Evolutionary conservation across 2,329 filamentous ascomycete genomes (phyloP).

Genomic region (Chaetomiaceae sp.): DNA sequence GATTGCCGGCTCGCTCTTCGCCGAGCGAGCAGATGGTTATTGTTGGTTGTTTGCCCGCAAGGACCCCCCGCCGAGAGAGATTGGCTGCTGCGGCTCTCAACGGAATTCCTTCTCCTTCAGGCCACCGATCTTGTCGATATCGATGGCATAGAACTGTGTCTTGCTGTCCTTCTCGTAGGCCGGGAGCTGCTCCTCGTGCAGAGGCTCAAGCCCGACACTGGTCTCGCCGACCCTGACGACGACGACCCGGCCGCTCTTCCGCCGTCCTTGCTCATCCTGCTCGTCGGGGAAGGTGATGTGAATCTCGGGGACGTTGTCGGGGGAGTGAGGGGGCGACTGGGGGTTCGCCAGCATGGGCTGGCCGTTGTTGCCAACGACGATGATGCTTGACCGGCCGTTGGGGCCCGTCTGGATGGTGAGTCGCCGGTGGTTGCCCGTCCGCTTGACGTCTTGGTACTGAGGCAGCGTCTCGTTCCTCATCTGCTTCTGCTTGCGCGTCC

Average conservation of each 20-base stretch:
- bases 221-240: slow-evolving; percentile 88
- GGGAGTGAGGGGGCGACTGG: slow-evolving; percentile 67
- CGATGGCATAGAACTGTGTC: slow-evolving; percentile 83
- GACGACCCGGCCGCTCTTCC: slow-evolving; percentile 80
- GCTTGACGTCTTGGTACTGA: slow-evolving; percentile 52
- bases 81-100: slow-evolving; percentile 10
- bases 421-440: slow-evolving; percentile 47
- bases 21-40: not conserved
- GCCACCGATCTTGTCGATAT: slow-evolving; percentile 90
- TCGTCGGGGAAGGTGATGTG: slow-evolving; percentile 98
- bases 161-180: slow-evolving; percentile 81
- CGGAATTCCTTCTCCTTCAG: slow-evolving; percentile 76
- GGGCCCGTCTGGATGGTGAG: slow-evolving; percentile 55
- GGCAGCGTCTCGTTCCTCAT: slow-evolving; percentile 56
- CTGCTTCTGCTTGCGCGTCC: slow-evolving; percentile 48
- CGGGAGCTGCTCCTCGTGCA: slow-evolving; percentile 74
- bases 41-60: not conserved
- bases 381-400: slow-evolving; percentile 60
- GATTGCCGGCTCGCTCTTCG: slow-evolving; percentile 7
- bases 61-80: not conserved
- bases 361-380: slow-evolving; percentile 75
- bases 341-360: slow-evolving; percentile 71
- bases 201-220: slow-evolving; percentile 80
- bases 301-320: slow-evolving; percentile 87
- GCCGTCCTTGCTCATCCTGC: slow-evolving; percentile 77